These are phyloP conservation scores for Verticillium zaregamsianum DNA, from an alignment of 2,329 filamentous ascomycete genomes.

Conservation along the genomic window DNA sequence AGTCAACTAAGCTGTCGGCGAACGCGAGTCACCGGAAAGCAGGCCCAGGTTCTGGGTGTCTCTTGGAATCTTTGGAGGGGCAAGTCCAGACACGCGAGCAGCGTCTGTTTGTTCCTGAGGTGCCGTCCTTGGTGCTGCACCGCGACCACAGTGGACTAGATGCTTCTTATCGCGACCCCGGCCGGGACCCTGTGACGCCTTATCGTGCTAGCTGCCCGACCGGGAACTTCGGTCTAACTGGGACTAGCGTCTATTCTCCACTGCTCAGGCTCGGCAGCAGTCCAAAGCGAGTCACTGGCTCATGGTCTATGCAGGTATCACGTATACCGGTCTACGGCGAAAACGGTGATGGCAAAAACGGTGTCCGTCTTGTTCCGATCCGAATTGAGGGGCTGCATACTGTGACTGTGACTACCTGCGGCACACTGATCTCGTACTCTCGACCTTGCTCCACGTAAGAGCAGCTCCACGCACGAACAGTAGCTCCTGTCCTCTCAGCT, in stretches of 20 bases:
- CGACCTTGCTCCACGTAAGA: too few species aligned
- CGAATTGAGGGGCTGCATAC: too few species aligned
- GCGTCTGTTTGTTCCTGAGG: not conserved
- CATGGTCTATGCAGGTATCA: too few species aligned
- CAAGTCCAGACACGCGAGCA: slow-evolving; percentile 4
- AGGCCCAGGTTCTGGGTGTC: not conserved
- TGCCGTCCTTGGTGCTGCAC: slow-evolving; percentile 6
- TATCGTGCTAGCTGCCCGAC: slow-evolving; percentile 4
- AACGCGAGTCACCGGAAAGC: slow-evolving; percentile 1
- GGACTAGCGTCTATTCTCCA: not conserved
- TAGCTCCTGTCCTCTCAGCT: too few species aligned
- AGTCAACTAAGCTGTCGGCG: not conserved
- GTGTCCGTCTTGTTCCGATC: too few species aligned
- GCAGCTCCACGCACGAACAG: too few species aligned
- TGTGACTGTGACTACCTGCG: too few species aligned
- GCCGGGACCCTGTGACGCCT: slow-evolving; percentile 4
- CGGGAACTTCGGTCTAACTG: not conserved
- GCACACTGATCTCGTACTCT: too few species aligned
- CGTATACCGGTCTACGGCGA: too few species aligned
- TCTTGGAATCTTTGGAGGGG: slow-evolving; percentile 10
- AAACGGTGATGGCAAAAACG: too few species aligned
- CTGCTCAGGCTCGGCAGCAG: not conserved
- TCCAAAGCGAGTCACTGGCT: too few species aligned
- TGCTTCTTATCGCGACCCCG: slow-evolving; percentile 6
- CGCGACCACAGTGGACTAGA: slow-evolving; percentile 3